Evolutionary conservation across 768 basidiomycete species (phyloP), one percentile per base, ranked within the genome.

Genomic region (Termitomyces sp.): DNA sequence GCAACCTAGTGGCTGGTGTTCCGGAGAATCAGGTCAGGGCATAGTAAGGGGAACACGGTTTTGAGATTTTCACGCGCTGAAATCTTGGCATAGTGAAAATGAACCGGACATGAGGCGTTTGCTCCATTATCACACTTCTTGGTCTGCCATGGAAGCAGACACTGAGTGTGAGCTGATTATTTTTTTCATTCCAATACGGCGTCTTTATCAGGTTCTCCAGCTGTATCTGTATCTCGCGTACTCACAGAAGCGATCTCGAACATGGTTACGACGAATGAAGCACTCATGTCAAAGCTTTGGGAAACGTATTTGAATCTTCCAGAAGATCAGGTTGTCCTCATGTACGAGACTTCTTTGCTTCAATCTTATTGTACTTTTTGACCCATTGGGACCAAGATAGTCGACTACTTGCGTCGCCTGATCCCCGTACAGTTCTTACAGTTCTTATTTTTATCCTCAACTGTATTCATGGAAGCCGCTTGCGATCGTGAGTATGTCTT

Each of bases 241-340:
- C 73, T 91, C 29, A 77, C 86, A 2, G 93, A 97, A 68, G 74
- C 89, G 4, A 77, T 96, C 29, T 90, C 92, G 19, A 97, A 97
- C 68, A 76, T 93, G 23, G 80, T 95, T 32, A 92, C 95, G 2
- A 79, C 80, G 8, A 90, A 93, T 59, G 81, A 86, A 41, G 62
- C 59, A 8, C 77, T 87, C 44, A 76, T 81, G 59, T 67, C 75
- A n/a, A 75, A 67, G 21, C 70, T 89, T 32, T 92, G 88, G 90
- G 76, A 77, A 35, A 77, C 72, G 1, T 87, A 87, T 63, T 72
- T 92, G 67, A 78, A 76, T 53, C 75, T 89, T 4, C 81, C 87
- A 1, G 90, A 92, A 64, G 85, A 90, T 59, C 79, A 87, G 66
- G 81, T 84, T 46, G 76, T 96, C 10, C 72, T 96, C 55, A 80